These are phyloP conservation scores for Boletellus sp. DNA, from an alignment of 768 basidiomycete species.

Conservation along the genomic window DNA sequence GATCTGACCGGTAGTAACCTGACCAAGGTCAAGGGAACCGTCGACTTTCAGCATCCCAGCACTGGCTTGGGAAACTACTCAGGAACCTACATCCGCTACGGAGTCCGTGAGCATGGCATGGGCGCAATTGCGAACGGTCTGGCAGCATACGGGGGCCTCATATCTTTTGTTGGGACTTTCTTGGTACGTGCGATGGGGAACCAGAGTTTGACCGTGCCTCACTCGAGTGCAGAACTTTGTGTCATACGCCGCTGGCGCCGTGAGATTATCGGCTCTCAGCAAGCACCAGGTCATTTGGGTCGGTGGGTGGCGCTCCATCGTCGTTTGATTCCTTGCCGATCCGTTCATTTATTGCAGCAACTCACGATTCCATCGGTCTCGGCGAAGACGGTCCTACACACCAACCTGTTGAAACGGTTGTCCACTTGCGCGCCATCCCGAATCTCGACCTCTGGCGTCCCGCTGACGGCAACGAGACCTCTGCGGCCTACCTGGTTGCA, in stretches of 20 bases:
- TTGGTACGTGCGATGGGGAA: slow-evolving; percentile 46
- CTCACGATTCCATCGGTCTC: slow-evolving; percentile 91
- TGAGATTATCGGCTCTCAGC: slow-evolving; percentile 85
- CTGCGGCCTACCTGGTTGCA: slow-evolving; percentile 82
- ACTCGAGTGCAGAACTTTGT: slow-evolving; percentile 70
- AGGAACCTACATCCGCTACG: slow-evolving; percentile 92
- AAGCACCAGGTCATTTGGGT: slow-evolving; percentile 93
- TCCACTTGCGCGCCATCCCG: slow-evolving; percentile 83
- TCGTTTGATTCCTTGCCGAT: neutral
- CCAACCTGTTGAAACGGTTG: slow-evolving; percentile 88
- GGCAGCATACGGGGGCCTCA: slow-evolving; percentile 83
- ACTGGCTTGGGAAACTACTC: slow-evolving; percentile 80
- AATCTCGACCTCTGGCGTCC: slow-evolving; percentile 93
- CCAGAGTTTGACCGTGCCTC: slow-evolving; percentile 8
- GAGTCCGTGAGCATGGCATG: slow-evolving; percentile 98
- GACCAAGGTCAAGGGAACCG: slow-evolving; percentile 78
- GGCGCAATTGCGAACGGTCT: slow-evolving; percentile 93
- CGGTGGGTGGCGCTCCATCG: slow-evolving; percentile 44
- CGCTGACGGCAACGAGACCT: slow-evolving; percentile 96
- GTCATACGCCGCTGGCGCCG: slow-evolving; percentile 89
- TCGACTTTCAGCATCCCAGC: slow-evolving; percentile 89
- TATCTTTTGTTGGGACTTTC: slow-evolving; percentile 92
- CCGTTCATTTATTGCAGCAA: slow-evolving; percentile 45
- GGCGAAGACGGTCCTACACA: slow-evolving; percentile 96
- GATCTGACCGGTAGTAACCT: slow-evolving; percentile 92